Base-by-base conservation (phyloP, 441 rosid species). In the Sinapis alba region DNA sequence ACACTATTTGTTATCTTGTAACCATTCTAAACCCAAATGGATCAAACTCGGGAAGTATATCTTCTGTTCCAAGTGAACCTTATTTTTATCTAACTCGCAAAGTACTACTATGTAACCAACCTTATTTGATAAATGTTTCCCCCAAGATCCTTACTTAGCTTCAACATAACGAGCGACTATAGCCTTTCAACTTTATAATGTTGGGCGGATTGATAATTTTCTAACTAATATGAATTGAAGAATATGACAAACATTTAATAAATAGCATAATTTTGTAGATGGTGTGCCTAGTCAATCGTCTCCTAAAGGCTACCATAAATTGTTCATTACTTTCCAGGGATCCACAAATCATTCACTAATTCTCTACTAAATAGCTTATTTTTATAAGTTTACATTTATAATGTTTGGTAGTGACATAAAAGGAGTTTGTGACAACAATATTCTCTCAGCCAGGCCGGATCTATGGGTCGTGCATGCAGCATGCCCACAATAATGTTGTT, bases 231-330 rank as follows among this genome's bases (percentile, higher is more conserved):
- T 23, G 16, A 56, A 59, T 59, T 19, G 28, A 21, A 36, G n/a
- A 50, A 15, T 13, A 19, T 10, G 30, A 21, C 21, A 62, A 30
- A 12, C 20, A 20, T 34, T 65, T 54, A 21, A 41, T 73, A 9
- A 65, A 73, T 65, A 57, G 59, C 71, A 73, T 20, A 7, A 2
- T n/a, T 27, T 57, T 56, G 58, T 73, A 27, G 59, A 41, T 57
- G 77, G 65, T 56, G 47, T 50, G 65, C 38, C 65, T 24, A 54
- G 50, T 62, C 62, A 10, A 11, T 10, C 20, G 6, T 43, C 30
- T 43, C 38, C 28, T 47, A 43, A 24, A 47, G 34, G 50, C 34
- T 23, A 41, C 16, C 60, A 54, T 54, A 21, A 20, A n/a, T 9
- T 50, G 54, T 7, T 63, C 54, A 51, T 34, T 16, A 24, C 19